Conservation (phyloP, 192 early-diverging fungal species). For the Pilaira anomala region DNA sequence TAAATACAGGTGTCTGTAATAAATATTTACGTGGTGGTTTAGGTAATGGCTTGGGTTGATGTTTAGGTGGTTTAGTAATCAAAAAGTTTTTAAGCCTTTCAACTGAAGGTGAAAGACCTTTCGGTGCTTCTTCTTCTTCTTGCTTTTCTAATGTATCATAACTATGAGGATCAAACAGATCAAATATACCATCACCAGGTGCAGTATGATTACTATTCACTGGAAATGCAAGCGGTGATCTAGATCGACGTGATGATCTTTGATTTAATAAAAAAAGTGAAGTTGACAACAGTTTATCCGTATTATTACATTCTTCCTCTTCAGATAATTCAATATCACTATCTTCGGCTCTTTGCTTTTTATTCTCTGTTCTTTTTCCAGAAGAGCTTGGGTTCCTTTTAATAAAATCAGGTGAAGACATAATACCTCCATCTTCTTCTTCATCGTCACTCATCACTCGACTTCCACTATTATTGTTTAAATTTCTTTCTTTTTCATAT, state of each 20-base stretch:
- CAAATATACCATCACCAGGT: neutral
- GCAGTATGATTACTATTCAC: neutral
- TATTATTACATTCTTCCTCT: conserved; percentile 14
- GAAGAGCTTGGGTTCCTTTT: neutral
- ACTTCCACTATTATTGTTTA: neutral
- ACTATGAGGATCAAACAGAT: neutral
- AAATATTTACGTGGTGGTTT: conserved; percentile 48
- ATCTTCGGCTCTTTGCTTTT: conserved; percentile 20
- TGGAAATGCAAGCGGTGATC: conserved; percentile 7
- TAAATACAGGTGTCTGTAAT: conserved; percentile 55
- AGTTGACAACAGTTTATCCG: neutral
- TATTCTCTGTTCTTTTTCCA: neutral
- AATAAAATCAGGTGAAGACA: conserved; percentile 4
- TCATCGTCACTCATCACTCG: conserved; percentile 8
- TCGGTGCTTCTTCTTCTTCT: neutral
- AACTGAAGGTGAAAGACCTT: neutral
- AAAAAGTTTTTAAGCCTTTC: neutral
- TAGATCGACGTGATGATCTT: neutral
- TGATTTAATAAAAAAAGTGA: neutral
- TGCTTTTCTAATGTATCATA: too few relatives aligned
- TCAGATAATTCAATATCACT: conserved; percentile 39
- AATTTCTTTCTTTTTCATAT: conserved; percentile 24
- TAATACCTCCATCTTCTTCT: conserved; percentile 20
- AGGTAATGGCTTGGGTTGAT: conserved; percentile 1
- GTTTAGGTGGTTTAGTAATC: neutral